Conservation (phyloP, 148 eudicot species). For the Chenopodium album region DNA sequence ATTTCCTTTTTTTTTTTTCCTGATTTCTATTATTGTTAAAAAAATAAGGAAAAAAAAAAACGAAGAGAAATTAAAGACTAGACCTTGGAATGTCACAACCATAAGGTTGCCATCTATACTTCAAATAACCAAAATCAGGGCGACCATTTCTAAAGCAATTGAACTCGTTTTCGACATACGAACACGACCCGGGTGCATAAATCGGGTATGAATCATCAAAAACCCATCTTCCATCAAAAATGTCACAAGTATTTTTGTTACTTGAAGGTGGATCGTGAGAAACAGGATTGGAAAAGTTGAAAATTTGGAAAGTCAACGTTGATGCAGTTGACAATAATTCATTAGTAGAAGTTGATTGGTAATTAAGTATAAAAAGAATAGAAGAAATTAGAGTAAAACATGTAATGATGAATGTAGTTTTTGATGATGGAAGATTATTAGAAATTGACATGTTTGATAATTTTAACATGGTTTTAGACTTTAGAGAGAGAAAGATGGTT, state of each 20-base stretch:
- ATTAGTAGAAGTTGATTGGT: slow-evolving; percentile 14
- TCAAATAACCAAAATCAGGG: slow-evolving; percentile 45
- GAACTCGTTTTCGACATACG: slow-evolving; percentile 49
- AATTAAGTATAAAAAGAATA: slow-evolving; percentile 24
- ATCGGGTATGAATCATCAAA: slow-evolving; percentile 36
- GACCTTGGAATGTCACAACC: slow-evolving; percentile 54
- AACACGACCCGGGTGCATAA: slow-evolving; percentile 63
- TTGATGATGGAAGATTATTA: slow-evolving; percentile 20
- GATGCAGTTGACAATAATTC: slow-evolving; percentile 18
- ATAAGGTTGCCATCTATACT: slow-evolving; percentile 51
- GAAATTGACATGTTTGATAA: slow-evolving; percentile 11
- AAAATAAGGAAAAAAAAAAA: not conserved
- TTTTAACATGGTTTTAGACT: slow-evolving; percentile 15
- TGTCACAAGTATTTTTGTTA: slow-evolving; percentile 39
- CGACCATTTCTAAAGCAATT: slow-evolving; percentile 59
- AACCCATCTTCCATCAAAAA: slow-evolving; percentile 67
- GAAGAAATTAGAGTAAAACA: slow-evolving; percentile 27
- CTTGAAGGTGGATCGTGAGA: not conserved
- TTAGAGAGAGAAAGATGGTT: not conserved
- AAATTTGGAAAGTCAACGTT: slow-evolving; percentile 5
- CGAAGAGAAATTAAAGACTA: not conserved
- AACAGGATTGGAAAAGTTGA: not conserved
- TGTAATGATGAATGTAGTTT: slow-evolving; percentile 19
- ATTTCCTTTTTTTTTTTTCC: no score
- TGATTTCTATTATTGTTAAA: not conserved